Evolutionary conservation across 129 eudicot genomes (phyloP).

Genomic region (Helianthus annuus): DNA sequence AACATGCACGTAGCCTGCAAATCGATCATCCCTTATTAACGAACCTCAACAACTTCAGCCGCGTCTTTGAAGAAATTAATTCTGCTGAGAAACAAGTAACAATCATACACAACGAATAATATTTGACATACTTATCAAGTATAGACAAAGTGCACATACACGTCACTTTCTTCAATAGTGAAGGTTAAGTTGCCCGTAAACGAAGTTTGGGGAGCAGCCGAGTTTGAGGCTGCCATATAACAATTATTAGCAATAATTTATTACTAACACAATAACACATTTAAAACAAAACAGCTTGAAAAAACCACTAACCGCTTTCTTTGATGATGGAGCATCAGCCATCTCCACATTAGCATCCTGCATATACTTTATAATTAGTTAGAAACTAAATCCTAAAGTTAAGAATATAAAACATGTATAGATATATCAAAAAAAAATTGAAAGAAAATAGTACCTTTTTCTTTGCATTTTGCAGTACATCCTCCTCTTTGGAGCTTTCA

Average conservation of each 20-base stretch:
- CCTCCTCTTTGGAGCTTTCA: no score
- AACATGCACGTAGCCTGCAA: constrained; percentile 90
- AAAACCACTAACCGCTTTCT: constrained; percentile 50
- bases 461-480: no score
- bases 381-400: neutral
- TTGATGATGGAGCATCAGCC: constrained; percentile 62
- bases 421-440: no score
- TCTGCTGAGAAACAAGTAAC: constrained; percentile 38
- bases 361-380: neutral
- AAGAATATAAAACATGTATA: neutral
- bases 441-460: no score
- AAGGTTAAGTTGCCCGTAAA: constrained; percentile 81
- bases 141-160: constrained; percentile 46
- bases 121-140: no score
- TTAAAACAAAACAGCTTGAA: neutral
- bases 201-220: constrained; percentile 57
- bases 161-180: constrained; percentile 50
- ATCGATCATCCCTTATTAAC: constrained; percentile 49
- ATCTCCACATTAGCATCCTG: constrained; percentile 62
- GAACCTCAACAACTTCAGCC: constrained; percentile 73
- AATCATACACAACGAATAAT: neutral
- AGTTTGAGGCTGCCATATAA: constrained; percentile 1
- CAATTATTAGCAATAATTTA: no score
- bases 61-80: constrained; percentile 63
- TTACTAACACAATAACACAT: no score